Evolutionary conservation across 768 basidiomycete genomes (phyloP), one percentile per base, ranked within the genome.

Genomic region (Panus rudis): DNA sequence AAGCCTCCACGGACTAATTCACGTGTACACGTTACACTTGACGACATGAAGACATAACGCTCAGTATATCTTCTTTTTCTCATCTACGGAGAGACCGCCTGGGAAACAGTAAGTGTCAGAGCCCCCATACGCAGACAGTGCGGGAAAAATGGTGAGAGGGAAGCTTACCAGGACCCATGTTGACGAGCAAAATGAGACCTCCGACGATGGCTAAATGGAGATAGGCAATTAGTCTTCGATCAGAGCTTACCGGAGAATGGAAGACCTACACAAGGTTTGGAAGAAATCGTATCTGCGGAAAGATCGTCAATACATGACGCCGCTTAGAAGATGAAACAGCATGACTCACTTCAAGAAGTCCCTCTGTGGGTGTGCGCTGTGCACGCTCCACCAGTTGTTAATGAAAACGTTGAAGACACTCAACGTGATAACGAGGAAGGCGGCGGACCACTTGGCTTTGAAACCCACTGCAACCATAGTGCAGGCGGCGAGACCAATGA

Each of bases 371-470:
- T 98, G 96, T 33, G 82, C 79, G 34, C 82, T 77, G 62, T 92
- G 84, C 19, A 98, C 82, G 53, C 77, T 82, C 94, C 94, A 99
- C 87, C 89, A 99, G 67, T 97, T 96, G 74, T 99, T 99, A 64
- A 87, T 89, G 56, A 94, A 89, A 25, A 94, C 92, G 61, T 99
- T 99, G 82, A 98, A 97, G 55, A 90, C 63, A 59, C 87, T 90
- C 56, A 99, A 66, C 3, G 92, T 75, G 50, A 96, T 65, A 47
- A 97, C 93, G 48, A 99, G 78, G 80, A 98, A 98, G 11, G 82
- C 79, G 2, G 94, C 94, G 12, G 90, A 92, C 90, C 92, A 96
- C 68, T 97, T 98, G 56, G 96, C 94, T 69, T 98, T 98, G 81
- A 97, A 98, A 34, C 96, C 96, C 48, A 98, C 76, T 8, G 93